Conservation (phyloP, 1,284 basidiomycete species). For the Leccinum pachyderme region DNA sequence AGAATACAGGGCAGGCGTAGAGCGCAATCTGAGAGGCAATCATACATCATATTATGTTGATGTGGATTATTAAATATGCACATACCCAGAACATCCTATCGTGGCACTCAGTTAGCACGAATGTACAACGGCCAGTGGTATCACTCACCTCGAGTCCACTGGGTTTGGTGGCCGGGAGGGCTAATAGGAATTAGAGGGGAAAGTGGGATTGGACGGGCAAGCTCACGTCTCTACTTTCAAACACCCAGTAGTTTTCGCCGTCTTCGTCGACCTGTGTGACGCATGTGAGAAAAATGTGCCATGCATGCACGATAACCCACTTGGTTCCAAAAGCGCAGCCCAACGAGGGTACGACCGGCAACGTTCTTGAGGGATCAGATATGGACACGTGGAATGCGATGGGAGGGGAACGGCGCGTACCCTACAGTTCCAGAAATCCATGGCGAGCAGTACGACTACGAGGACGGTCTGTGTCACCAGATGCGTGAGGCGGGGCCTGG, state of each 20-base stretch:
- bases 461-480: conserved; percentile 67
- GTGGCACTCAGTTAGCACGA: conserved; percentile 8
- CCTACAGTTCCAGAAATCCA: conserved; percentile 97
- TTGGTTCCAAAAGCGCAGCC: conserved; percentile 95
- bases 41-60: conserved; percentile 7
- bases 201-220: neutral
- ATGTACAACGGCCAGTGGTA: conserved; percentile 3
- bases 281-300: conserved; percentile 8
- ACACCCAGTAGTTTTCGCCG: conserved; percentile 94
- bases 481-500: conserved; percentile 2
- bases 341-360: conserved; percentile 86
- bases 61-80: conserved; percentile 9
- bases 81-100: conserved; percentile 87
- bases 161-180: conserved; percentile 88
- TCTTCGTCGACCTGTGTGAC: conserved; percentile 80
- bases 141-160: conserved; percentile 79
- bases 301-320: conserved; percentile 36
- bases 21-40: conserved; percentile 65
- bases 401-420: conserved; percentile 41
- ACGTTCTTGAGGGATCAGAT: conserved; percentile 64
- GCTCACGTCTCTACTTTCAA: conserved; percentile 87
- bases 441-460: conserved; percentile 87
- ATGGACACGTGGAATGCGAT: neutral
- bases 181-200: conserved; percentile 41
- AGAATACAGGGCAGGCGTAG: conserved; percentile 87